These are phyloP conservation scores for Clarkia xantiana DNA, from an alignment of 345 rosid genomes.

Conservation along the genomic window DNA sequence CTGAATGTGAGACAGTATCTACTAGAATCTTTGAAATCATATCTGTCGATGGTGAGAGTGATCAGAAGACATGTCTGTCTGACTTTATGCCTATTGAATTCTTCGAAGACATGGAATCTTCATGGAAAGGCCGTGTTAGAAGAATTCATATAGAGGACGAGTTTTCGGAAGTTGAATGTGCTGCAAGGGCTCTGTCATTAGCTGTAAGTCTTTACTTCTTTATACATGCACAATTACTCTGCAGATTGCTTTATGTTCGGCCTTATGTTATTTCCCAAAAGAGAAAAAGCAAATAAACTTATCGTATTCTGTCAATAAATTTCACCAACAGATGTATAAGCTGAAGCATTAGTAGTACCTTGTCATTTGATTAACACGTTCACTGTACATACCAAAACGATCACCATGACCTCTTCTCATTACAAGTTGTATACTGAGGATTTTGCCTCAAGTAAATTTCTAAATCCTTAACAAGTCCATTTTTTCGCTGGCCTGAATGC, in stretches of 20 bases:
- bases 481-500: no score
- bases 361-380: no score
- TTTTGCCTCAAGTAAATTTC: no score
- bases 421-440: no score
- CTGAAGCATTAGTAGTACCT: no score
- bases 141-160: constrained; percentile 61
- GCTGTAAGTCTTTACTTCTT: constrained; percentile 34
- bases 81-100: constrained; percentile 54
- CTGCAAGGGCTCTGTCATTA: constrained; percentile 55
- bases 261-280: no score
- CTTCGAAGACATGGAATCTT: constrained; percentile 79
- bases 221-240: constrained; percentile 1
- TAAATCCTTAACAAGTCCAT: no score
- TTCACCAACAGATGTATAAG: no score
- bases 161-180: constrained; percentile 43
- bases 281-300: no score
- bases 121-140: constrained; percentile 81
- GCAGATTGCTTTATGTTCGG: background rate
- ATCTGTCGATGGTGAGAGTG: constrained; percentile 51
- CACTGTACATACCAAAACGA: no score
- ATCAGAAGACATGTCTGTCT: constrained; percentile 28
- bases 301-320: no score
- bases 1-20: constrained; percentile 63
- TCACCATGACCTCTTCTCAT: no score
- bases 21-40: constrained; percentile 57